Evolutionary conservation across 2,329 filamentous ascomycete genomes (phyloP), one percentile per base, ranked within the genome.

Genomic region (Nannizziopsis barbatae): DNA sequence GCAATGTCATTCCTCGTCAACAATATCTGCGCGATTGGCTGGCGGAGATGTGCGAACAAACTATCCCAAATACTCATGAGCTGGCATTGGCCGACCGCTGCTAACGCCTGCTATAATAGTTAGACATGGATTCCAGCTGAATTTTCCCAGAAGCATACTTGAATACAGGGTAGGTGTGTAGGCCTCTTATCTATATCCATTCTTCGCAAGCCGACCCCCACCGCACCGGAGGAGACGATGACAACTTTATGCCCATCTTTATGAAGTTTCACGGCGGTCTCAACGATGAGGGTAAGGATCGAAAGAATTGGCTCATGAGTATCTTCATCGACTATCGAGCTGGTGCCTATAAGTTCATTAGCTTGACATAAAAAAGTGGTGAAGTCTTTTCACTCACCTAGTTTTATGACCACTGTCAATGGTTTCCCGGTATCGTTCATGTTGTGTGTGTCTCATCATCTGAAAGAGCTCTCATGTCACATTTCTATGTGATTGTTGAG

Each of bases 301-400:
- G 89, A 92, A 35, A 98, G 76, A 32, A 95, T 78, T 2, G 92
- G 92, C 62, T 95, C 86, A 69, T 95, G 92, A 17, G 86, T 94
- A 63, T 82, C 84, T 65, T 98, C 92, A 69, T 96, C 87, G 55
- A 98, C 89, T 57, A 98, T 96, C n/a, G 92, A 96, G 67, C 88
- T 95, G 41, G 92, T 96, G 59, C 92, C 92, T 98, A 43, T 36
- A 54, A 50, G 55, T 27, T 36, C 40, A 50, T 61, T 51, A 39
- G 27, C 33, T 7, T 18, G 2, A 14, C 32, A 5, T 11, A 44
- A 9, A 8, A 8, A 6, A 30, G 2, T 17, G 37, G 31, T 35
- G 40, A 32, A 17, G 17, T 32, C 42, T n/a, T 3, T 32, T 17
- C 37, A 42, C 58, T 58, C 75, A 92, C 86, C 86, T 55, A 93